These are phyloP conservation scores for Phytopythium vexans DNA, from an alignment of 352 stramenopile species.

Conservation along the genomic window DNA sequence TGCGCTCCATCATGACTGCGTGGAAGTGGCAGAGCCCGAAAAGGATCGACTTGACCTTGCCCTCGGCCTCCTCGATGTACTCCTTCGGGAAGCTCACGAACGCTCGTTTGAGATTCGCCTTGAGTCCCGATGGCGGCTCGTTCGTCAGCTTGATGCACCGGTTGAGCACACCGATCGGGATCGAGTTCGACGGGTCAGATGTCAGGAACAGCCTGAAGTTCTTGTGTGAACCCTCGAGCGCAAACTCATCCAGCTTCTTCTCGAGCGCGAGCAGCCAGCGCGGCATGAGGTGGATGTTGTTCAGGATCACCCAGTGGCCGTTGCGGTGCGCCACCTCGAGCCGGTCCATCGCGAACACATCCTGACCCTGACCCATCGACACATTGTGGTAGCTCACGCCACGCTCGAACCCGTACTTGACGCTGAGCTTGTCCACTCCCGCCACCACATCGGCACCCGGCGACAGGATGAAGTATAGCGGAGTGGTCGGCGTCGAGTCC, in stretches of 20 bases:
- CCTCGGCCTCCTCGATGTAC: constrained; percentile 95
- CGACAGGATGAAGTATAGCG: constrained; percentile 97
- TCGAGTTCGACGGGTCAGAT: constrained; percentile 91
- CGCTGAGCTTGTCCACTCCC: constrained; percentile 92
- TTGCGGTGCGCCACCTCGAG: constrained; percentile 94
- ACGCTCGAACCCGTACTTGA: constrained; percentile 95
- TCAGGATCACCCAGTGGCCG: constrained; percentile 97
- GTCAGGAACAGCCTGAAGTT: constrained; percentile 95
- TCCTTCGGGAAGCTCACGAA: constrained; percentile 96
- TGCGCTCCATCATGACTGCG: constrained; percentile 96
- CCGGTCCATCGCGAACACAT: constrained; percentile 94
- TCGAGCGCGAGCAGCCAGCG: constrained; percentile 95
- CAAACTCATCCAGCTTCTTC: constrained; percentile 97
- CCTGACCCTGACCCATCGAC: constrained; percentile 96
- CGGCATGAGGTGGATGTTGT: constrained; percentile 98
- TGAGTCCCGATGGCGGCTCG: constrained; percentile 93
- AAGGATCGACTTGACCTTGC: constrained; percentile 96
- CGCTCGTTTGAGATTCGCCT: constrained; percentile 95
- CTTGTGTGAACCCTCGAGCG: constrained; percentile 90
- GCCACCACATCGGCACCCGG: constrained; percentile 95
- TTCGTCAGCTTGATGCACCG: constrained; percentile 97
- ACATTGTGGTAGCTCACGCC: constrained; percentile 97
- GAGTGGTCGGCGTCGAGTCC: constrained; percentile 94
- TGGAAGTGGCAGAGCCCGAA: constrained; percentile 98
- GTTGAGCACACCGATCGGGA: constrained; percentile 95